Base-by-base conservation (phyloP, 2,329 filamentous ascomycete genomes). In the Fonsecaea nubica region DNA sequence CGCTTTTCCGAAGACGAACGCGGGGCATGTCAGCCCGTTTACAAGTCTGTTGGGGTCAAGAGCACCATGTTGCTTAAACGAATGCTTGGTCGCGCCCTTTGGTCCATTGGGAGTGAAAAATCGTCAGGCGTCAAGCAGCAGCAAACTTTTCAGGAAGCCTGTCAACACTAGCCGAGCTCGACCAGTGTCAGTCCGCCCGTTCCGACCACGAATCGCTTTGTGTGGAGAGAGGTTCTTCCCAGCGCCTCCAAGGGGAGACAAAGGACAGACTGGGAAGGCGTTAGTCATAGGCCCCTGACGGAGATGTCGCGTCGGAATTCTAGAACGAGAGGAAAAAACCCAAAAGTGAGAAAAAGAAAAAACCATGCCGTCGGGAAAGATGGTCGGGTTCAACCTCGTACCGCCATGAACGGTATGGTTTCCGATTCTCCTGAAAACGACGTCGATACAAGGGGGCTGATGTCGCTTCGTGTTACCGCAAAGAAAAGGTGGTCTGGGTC, bases 111-210 rank as follows among this genome's bases (percentile, higher is more conserved):
- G 8, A 50, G 12, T 12, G 18, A 35, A 30, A 25, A 21, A 25
- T 25, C 35, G 32, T 42, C 12, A 10, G 18, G 18, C 45, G 18
- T 50, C 7, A 50, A 50, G 18, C 45, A 25, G 8, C 21, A 21
- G 35, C 55, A 40, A 53, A 48, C 58, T 25, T 61, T 61, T 33
- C 58, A 61, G 58, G 53, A 61, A 10, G 10, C 13, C n/a, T 30
- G n/a, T 13, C 12, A 30, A 54, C 42, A 42, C n/a, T 36, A 45
- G 33, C 40, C 42, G 40, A 59, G 40, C 30, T 59, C 36, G 21
- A 12, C 45, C 9, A 15, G 18, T 25, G 15, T 12, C 45, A 25
- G 45, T 6, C 45, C 7, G 21, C 45, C 4, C 18, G 18, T 25
- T 10, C 45, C 18, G 18, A 25, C 45, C 8, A 50, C 45, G 10